Conservation (phyloP, 345 rosid species). For the Ceriops zippeliana region DNA sequence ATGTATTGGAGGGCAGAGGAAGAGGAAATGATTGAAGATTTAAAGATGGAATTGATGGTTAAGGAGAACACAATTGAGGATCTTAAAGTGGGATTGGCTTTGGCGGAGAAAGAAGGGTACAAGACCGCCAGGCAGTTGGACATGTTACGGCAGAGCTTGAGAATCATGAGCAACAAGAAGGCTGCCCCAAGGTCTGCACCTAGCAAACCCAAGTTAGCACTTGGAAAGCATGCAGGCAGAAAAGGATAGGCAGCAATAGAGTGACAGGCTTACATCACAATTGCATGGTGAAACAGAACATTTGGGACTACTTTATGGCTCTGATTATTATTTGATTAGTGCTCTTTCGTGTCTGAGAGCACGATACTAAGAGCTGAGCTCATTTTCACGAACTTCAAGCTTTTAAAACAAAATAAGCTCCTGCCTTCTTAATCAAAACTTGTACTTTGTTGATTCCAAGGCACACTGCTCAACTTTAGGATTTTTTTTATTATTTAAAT, state of each 20-base stretch:
- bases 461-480: too few species aligned
- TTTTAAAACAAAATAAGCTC: too few species aligned
- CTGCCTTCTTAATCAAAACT: too few species aligned
- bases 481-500: too few species aligned
- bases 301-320: too few species aligned
- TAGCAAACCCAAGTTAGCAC: conserved; percentile 9
- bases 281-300: too few species aligned
- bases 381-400: too few species aligned
- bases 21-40: conserved; percentile 47
- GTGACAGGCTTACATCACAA: too few species aligned
- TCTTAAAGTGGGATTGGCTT: conserved; percentile 39
- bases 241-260: not conserved
- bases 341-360: too few species aligned
- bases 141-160: conserved; percentile 69
- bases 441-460: too few species aligned
- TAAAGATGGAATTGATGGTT: conserved; percentile 46
- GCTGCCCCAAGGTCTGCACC: conserved; percentile 1
- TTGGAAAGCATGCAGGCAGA: conserved; percentile 11
- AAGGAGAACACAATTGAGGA: conserved; percentile 47
- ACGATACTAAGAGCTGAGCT: too few species aligned
- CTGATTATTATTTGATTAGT: too few species aligned
- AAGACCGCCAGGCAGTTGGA: conserved; percentile 57
- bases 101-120: conserved; percentile 41
- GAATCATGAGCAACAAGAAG: conserved; percentile 44
- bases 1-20: conserved; percentile 42